Evolutionary conservation across 2,329 filamentous ascomycete species (phyloP).

Genomic region (Colletotrichum sp.): DNA sequence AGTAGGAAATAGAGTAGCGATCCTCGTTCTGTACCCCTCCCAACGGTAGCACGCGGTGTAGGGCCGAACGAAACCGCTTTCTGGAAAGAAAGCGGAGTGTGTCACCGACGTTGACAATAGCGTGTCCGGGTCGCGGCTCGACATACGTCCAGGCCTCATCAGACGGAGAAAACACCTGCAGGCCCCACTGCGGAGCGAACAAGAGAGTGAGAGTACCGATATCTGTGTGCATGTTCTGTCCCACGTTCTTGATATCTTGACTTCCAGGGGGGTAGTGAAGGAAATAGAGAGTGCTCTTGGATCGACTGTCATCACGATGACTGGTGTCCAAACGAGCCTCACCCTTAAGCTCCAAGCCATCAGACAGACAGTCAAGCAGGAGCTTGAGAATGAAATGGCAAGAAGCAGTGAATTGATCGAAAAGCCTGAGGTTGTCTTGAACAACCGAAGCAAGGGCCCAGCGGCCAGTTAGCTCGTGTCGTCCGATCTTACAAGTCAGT

Average conservation of each 20-base stretch:
- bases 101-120: conserved; percentile 39
- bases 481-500: neutral
- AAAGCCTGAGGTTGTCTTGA: neutral
- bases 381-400: neutral
- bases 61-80: neutral
- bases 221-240: conserved; percentile 34
- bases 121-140: conserved; percentile 29
- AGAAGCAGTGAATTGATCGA: neutral
- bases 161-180: conserved; percentile 26
- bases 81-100: conserved; percentile 23
- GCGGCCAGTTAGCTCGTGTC: neutral
- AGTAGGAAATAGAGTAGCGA: conserved; percentile 15
- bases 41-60: conserved; percentile 16
- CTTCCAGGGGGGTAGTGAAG: neutral
- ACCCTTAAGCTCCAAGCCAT: neutral
- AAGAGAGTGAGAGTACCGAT: conserved; percentile 31
- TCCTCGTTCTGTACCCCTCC: neutral
- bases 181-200: conserved; percentile 31
- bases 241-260: neutral
- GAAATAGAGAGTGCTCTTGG: neutral
- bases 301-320: neutral
- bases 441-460: neutral
- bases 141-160: conserved; percentile 28
- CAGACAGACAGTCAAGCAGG: neutral
- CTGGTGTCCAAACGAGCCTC: neutral